These are phyloP conservation scores for Juncus effusus DNA, from an alignment of 176 grass and related monocot genomes.

Conservation along the genomic window DNA sequence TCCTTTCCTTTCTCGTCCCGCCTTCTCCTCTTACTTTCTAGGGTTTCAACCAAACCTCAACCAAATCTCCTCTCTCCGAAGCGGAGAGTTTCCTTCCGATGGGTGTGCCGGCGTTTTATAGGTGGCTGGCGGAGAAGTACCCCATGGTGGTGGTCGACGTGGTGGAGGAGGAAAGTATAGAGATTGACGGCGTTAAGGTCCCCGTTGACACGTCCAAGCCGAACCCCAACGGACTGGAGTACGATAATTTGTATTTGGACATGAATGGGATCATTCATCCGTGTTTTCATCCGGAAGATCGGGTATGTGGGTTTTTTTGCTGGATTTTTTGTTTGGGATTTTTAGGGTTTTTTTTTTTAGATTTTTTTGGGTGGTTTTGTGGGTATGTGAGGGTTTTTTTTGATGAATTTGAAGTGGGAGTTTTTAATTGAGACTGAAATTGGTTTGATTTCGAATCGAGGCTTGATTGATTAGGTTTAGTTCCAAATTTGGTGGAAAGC, in stretches of 20 bases:
- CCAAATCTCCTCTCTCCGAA: background rate
- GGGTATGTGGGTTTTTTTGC: slow-evolving; percentile 37
- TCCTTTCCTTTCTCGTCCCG: slow-evolving; percentile 7
- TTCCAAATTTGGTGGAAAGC: background rate
- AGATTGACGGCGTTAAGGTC: slow-evolving; percentile 78
- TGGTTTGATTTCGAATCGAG: background rate
- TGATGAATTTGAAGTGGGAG: background rate
- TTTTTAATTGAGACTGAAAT: background rate
- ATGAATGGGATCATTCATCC: slow-evolving; percentile 91
- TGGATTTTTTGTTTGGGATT: background rate
- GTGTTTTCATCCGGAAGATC: slow-evolving; percentile 74
- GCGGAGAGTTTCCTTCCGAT: slow-evolving; percentile 30
- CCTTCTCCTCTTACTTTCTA: slow-evolving; percentile 27
- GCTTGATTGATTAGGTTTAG: background rate
- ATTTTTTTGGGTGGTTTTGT: background rate
- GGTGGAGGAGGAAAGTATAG: slow-evolving; percentile 79
- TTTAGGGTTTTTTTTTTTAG: background rate
- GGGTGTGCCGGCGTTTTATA: slow-evolving; percentile 94
- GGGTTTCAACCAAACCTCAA: slow-evolving; percentile 24
- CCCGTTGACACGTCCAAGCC: slow-evolving; percentile 84
- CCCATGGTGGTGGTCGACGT: slow-evolving; percentile 96
- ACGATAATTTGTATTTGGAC: slow-evolving; percentile 85
- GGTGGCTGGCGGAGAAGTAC: slow-evolving; percentile 99
- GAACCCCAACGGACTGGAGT: slow-evolving; percentile 77
- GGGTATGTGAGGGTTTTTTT: background rate